Evolutionary conservation across 805 yeast species (phyloP).

Genomic region (Candida glaebosa): DNA sequence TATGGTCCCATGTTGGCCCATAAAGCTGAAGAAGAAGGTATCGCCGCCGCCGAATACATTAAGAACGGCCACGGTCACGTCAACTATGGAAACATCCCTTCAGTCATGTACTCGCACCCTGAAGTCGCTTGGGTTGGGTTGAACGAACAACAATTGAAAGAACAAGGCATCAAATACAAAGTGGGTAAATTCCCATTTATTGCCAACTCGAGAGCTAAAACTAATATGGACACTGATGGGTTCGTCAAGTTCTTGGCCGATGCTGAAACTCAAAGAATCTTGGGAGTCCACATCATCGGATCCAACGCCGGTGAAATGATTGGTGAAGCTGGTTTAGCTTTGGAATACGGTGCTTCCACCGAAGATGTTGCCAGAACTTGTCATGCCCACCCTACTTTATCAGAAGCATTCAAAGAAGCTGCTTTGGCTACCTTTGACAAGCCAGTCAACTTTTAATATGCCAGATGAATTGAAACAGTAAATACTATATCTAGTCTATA

Average conservation of each 20-base stretch:
- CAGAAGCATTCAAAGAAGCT: conserved; percentile 98
- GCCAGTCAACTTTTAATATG: conserved; percentile 76
- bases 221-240: conserved; percentile 95
- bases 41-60: conserved; percentile 95
- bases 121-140: conserved; percentile 99
- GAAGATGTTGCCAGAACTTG: conserved; percentile 97
- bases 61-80: conserved; percentile 96
- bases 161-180: conserved; percentile 85
- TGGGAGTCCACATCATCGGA: conserved; percentile 97
- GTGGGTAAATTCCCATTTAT: conserved; percentile 98
- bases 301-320: conserved; percentile 99
- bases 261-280: conserved; percentile 92
- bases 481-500: neutral
- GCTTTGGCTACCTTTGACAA: conserved; percentile 88
- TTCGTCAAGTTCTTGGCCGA: conserved; percentile 94
- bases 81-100: conserved; percentile 95
- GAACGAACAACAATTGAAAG: conserved; percentile 91
- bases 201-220: conserved; percentile 99
- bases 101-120: conserved; percentile 99
- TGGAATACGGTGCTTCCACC: conserved; percentile 98
- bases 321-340: conserved; percentile 95
- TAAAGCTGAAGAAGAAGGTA: conserved; percentile 99
- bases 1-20: conserved; percentile 99
- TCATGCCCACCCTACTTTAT: conserved; percentile 97
- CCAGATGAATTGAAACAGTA: neutral